Percentiles rank a stretch among this genome's conserved stretches.
phyloP scores from a whole-genome alignment of 2,329 filamentous ascomycete genomes.

The Diaporthe citriasiana region DNA sequence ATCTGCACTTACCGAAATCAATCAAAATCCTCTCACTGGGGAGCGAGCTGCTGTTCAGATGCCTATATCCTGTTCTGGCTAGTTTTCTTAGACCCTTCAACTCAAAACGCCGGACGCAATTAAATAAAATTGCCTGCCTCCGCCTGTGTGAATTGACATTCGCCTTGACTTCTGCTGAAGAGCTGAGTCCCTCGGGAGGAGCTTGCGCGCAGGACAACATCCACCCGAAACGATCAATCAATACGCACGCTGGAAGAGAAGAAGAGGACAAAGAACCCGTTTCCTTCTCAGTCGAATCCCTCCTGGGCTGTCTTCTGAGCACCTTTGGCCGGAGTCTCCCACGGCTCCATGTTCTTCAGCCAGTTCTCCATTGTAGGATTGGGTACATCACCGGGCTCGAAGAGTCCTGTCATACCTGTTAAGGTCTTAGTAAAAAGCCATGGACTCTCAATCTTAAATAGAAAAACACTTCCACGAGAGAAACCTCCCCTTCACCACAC shows the following conservation, averaged over 20 bases:
- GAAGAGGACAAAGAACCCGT: no score
- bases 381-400: slow-evolving; percentile 9
- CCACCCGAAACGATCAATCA: background rate
- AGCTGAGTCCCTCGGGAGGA: background rate
- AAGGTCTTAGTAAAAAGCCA: background rate
- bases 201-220: background rate
- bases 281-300: background rate
- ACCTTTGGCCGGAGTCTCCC: slow-evolving; percentile 8
- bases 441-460: background rate
- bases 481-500: no score
- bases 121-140: no score
- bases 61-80: no score
- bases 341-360: slow-evolving; percentile 17
- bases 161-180: no score
- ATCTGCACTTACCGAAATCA: no score
- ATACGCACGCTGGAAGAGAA: no score
- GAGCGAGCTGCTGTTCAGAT: no score
- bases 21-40: no score
- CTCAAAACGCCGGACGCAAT: no score
- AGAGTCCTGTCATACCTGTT: background rate
- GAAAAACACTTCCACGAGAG: background rate
- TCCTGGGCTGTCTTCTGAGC: slow-evolving; percentile 14
- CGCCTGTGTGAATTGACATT: no score
- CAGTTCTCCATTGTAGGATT: slow-evolving; percentile 18
- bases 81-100: no score